Conservation (phyloP, 78 protist species). For the Pigoraptor vietnamica region DNA sequence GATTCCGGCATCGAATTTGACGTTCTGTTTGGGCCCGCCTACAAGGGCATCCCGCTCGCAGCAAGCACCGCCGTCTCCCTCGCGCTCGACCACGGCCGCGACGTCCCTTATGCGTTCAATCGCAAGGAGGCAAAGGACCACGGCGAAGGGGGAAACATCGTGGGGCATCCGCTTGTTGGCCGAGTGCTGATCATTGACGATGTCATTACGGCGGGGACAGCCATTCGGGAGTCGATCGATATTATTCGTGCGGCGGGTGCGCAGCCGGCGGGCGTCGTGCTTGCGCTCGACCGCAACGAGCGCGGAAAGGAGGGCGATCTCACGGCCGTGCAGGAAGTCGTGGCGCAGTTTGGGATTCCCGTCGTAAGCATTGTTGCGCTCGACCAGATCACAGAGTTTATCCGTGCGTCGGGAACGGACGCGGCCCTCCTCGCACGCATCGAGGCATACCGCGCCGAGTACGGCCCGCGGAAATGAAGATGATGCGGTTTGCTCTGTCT, state of each 20-base stretch:
- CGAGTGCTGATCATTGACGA: constrained; percentile 46
- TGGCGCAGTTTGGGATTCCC: background rate
- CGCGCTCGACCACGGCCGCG: constrained; percentile 6
- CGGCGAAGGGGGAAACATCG: constrained; percentile 59
- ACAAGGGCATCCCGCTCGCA: constrained; percentile 58
- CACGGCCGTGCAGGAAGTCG: constrained; percentile 42
- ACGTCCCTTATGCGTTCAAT: constrained; percentile 38
- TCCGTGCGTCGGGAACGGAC: background rate
- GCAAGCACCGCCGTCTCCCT: constrained; percentile 26
- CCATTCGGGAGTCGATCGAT: constrained; percentile 40
- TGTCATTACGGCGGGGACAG: constrained; percentile 62
- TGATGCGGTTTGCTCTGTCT: too few species aligned
- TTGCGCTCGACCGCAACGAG: constrained; percentile 57
- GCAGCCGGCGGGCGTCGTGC: constrained; percentile 8
- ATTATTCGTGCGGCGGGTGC: constrained; percentile 13
- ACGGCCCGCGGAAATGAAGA: background rate
- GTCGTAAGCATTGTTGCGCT: constrained; percentile 24
- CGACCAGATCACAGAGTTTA: constrained; percentile 3
- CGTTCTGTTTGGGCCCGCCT: constrained; percentile 56
- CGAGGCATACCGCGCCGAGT: constrained; percentile 17
- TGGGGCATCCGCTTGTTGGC: constrained; percentile 34
- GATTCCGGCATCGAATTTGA: constrained; percentile 29
- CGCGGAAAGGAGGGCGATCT: constrained; percentile 4
- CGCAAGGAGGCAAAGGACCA: constrained; percentile 60
- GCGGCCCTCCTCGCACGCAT: background rate